Evolutionary conservation across 202 grass and related monocot species (phyloP), one percentile per base, ranked within the genome.

Genomic region (Tripidium arundinaceum): DNA sequence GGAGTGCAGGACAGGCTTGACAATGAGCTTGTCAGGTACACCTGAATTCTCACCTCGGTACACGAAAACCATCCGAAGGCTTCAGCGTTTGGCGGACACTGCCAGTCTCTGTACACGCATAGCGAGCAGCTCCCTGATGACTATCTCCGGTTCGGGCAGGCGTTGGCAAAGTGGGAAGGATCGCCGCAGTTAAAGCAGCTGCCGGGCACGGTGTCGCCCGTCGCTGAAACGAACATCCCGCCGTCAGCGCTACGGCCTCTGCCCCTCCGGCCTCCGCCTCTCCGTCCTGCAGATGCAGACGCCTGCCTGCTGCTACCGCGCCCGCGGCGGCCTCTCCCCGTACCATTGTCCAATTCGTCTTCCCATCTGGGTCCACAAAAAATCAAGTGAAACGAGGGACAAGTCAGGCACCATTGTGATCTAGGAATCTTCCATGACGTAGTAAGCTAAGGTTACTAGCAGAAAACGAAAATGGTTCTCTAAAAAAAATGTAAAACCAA

Each of bases 121-220:
- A 29, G 7, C 31, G 57, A 34, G 19, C 34, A 43, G 36, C 24
- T 43, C 0, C 19, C 25, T 61, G 38, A 19, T 42, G 18, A 19
- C 72, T 83, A 83, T 75, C 81, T 43, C 86, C 87, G 80, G 63
- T 91, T 87, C 0, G 90, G 92, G 86, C 96, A 99, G 22, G 66
- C 83, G 54, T 91, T 99, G 43, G 88, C 96, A 58, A 90, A 99
- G 84, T 95, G 92, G 16, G 92, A 87, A 72, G 92, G 92, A 64
- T 99, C 90, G 26, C 96, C 92, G 62, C 96, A 99, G 59, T 65
- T 50, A 76, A 89, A 98, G 76, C 96, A 95, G 83, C 77, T 57
- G 72, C 88, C 84, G 34, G 81, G 64, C 55, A 88, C 83, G 22
- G 86, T 78, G 43, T 98, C 92, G 31, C 92, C 96, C 15, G 88